A percentile compares a stretch with the other conserved stretches of the same genome.
Evolutionary conservation across 495 filamentous ascomycete genomes (phyloP).

Genomic region (Cenococcum geophilum): DNA sequence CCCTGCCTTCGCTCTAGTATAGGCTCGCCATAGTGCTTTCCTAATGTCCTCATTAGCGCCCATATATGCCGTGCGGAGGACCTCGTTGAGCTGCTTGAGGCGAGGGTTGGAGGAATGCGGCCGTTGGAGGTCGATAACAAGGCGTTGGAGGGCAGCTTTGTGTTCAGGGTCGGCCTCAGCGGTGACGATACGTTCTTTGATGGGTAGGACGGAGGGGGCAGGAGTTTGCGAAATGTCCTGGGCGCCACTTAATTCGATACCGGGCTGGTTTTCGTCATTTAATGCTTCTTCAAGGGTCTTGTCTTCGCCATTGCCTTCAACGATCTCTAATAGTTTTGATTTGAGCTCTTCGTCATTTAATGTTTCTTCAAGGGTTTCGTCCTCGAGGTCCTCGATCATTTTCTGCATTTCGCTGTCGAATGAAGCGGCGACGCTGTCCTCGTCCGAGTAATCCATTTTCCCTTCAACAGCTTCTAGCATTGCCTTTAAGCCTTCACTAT

Average conservation of each 20-base stretch:
- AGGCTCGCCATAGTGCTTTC: constrained; percentile 24
- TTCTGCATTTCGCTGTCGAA: no score
- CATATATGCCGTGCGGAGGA: constrained; percentile 14
- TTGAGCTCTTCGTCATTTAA: neutral
- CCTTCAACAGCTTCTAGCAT: no score
- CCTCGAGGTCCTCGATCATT: neutral
- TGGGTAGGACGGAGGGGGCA: constrained; percentile 8
- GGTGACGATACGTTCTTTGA: constrained; percentile 9
- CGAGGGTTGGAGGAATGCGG: constrained; percentile 19
- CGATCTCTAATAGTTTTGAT: neutral
- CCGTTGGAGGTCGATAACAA: constrained; percentile 18
- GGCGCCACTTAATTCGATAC: neutral
- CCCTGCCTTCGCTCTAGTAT: constrained; percentile 13
- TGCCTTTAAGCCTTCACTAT: no score
- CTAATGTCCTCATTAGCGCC: constrained; percentile 26
- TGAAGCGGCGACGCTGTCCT: no score
- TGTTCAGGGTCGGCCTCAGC: constrained; percentile 26
- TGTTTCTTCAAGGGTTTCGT: neutral
- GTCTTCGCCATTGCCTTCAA: neutral
- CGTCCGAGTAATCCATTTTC: no score
- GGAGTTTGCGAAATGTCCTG: neutral
- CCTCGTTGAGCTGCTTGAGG: constrained; percentile 11
- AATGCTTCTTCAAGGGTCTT: neutral
- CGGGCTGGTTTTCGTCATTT: neutral
- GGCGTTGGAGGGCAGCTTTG: constrained; percentile 16